phyloP scores from a whole-genome alignment of 495 filamentous ascomycete species.

The Ramalina intermedia region DNA sequence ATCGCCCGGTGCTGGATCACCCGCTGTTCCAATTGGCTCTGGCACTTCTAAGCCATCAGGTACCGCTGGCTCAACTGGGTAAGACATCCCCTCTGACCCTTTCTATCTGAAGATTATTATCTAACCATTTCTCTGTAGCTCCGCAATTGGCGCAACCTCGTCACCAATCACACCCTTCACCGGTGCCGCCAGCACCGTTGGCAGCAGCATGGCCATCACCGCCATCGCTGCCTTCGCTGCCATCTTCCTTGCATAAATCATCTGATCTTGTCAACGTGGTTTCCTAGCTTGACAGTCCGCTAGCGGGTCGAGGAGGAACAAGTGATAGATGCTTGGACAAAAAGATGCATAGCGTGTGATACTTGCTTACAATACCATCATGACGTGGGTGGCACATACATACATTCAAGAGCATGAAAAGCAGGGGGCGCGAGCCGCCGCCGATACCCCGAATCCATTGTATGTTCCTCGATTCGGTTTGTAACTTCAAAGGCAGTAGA shows the following conservation, averaged over 20 bases:
- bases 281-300: neutral
- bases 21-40: neutral
- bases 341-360: conserved; percentile 1
- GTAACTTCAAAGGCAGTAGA: too few species aligned
- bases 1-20: neutral
- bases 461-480: too few species aligned
- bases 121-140: conserved; percentile 7
- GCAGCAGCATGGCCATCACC: conserved; percentile 34
- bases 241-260: conserved; percentile 39
- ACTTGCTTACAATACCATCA: too few species aligned
- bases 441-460: too few species aligned
- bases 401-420: too few species aligned
- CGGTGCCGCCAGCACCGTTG: conserved; percentile 33
- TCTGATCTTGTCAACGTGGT: neutral
- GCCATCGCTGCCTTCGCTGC: conserved; percentile 35
- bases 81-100: conserved; percentile 8
- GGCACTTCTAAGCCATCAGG: conserved; percentile 4
- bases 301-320: neutral
- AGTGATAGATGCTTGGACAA: conserved; percentile 4
- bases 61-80: conserved; percentile 9
- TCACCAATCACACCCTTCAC: conserved; percentile 28
- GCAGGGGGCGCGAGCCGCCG: too few species aligned
- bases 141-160: conserved; percentile 7
- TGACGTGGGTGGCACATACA: too few species aligned
- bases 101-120: neutral